Evolutionary conservation across 495 filamentous ascomycete species (phyloP), one percentile per base, ranked within the genome.

Genomic region (Lentithecium fluviatile): DNA sequence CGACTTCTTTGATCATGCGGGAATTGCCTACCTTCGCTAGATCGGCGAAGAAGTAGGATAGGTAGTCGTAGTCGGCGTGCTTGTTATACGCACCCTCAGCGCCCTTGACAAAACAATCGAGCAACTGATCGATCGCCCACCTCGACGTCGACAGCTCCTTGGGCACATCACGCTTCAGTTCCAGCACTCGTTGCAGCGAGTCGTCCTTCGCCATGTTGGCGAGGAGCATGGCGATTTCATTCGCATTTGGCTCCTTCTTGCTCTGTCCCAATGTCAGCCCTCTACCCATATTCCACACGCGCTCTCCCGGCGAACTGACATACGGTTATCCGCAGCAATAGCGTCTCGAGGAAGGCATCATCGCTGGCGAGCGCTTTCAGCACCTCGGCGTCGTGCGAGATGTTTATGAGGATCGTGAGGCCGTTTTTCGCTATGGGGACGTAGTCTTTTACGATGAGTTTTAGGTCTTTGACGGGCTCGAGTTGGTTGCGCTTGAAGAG

Each of bases 81-180:
- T 88, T 85, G 76, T 97, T 98, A 69, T 92, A 89, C 2, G 77
- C 75, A 0, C 86, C 87, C 56, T 89, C 85, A 2, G 88, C 84
- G 12, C 92, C 92, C 74, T 90, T 91, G 56, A 97, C 95, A 70
- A 97, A 98, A 68, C 93, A 87, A 71, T 96, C 94, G 67, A 97
- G 86, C 19, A 97, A 76, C 70, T 97, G 95, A 71, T 96, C 90
- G 50, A 97, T 83, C 12, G 87, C 88, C 42, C 83, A 77, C 29
- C 85, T 78, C 3, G 88, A 87, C 5, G 70, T 78, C 2, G 91
- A 91, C 20, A 87, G 78, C 15, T 79, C 79, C 21, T 75, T 73
- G 6, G 87, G 85, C 10, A 83, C 72, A 10, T 75, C 64, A 48
- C 88, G 84, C 64, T 86, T 87, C 24, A 88, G 75, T 1, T 76